Conservation (phyloP, 192 early-diverging fungal genomes). For the Coemansia sp. region DNA sequence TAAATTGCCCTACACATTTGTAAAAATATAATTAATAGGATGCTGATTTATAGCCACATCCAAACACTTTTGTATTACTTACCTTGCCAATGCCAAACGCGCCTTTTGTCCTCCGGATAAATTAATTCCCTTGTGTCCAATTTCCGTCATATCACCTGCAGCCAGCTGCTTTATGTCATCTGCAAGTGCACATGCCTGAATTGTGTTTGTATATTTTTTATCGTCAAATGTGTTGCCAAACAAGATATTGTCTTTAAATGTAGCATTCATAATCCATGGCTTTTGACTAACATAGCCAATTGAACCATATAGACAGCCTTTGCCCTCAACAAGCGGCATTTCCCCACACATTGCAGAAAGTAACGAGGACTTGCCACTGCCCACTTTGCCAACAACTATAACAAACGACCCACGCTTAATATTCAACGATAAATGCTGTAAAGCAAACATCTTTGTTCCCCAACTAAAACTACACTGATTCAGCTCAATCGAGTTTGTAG, state of each 20-base stretch:
- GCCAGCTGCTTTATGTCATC: conserved; percentile 61
- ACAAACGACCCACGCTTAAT: conserved; percentile 50
- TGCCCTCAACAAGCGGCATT: conserved; percentile 58
- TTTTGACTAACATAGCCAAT: conserved; percentile 80
- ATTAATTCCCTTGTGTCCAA: conserved; percentile 55
- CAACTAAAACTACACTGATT: not conserved
- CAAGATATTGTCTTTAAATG: conserved; percentile 65
- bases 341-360: conserved; percentile 82
- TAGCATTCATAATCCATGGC: conserved; percentile 87
- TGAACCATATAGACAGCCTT: conserved; percentile 60
- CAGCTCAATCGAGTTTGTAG: not conserved
- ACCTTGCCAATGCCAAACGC: conserved; percentile 79
- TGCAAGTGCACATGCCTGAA: conserved; percentile 59
- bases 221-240: conserved; percentile 67
- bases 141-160: conserved; percentile 38
- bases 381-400: conserved; percentile 80
- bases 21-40: not conserved
- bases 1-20: conserved; percentile 47
- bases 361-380: conserved; percentile 81
- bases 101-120: conserved; percentile 83
- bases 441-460: conserved; percentile 17
- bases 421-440: not conserved
- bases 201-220: conserved; percentile 49
- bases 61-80: conserved; percentile 30
- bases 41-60: not conserved